Evolutionary conservation across 257 asterid species (phyloP), one percentile per base, ranked within the genome.

Genomic region (Penstemon newberryi): DNA sequence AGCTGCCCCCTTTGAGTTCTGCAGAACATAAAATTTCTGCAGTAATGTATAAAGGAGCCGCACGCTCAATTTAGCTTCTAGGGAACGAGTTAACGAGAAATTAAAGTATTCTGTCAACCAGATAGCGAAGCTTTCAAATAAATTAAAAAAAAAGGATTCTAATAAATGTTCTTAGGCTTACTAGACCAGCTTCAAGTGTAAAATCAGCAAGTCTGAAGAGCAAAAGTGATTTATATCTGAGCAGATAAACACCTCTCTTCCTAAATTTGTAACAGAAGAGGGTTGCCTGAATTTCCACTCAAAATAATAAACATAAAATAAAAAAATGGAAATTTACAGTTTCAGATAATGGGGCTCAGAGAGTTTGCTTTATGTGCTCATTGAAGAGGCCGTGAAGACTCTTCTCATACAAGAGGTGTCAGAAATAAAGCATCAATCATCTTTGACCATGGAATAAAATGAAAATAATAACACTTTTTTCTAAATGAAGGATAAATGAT

Each of bases 371-470:
- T n/a, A 66, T 82, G 73, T 89, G 96, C 87, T 89, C 97, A 91
- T 37, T 0, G 93, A 85, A 89, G 84, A 82, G 73, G 13, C 73
- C 41, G 18, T 58, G 12, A 61, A 63, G 77, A 51, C 87, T 64
- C 84, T 75, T 78, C 97, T 91, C 97, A 88, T 88, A 91, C 91
- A 86, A 86, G 96, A 90, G 95, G 96, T 88, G 95, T 86, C 95
- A 84, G 92, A 90, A 88, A 64, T 65, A 47, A 47, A 85, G 92
- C 92, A 78, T 54, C 47, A 11, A 71, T 86, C 95, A 86, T 91
- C 96, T 45, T 73, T 39, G 81, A 47, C 37, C 71, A 38, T 4
- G 25, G 3, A 39, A 2, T 0, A 0, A 12, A 38, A 6, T 18
- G 33, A 5, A 6, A 62, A 4, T 5, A 4, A 3, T 44, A 7